A percentile compares a stretch with the other conserved stretches of the same genome.
Evolutionary conservation across 2,329 filamentous ascomycete species (phyloP).

Genomic region (Aspergillus flavus): DNA sequence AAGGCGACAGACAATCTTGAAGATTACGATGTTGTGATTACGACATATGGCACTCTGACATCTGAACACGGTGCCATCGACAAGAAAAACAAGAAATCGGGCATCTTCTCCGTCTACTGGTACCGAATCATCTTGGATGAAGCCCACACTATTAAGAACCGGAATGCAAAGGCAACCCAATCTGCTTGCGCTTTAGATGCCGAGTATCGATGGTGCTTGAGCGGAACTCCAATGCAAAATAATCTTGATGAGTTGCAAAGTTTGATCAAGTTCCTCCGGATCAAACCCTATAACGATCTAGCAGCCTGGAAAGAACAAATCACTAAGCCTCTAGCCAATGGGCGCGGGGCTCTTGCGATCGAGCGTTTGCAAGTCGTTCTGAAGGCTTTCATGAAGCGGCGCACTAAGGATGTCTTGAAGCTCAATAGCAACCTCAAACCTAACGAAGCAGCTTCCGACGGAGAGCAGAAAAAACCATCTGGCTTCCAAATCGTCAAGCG

Average conservation of each 20-base stretch:
- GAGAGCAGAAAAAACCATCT: slow-evolving; percentile 51
- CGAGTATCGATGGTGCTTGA: slow-evolving; percentile 93
- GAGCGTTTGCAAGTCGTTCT: slow-evolving; percentile 80
- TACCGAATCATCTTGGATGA: slow-evolving; percentile 95
- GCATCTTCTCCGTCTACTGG: slow-evolving; percentile 91
- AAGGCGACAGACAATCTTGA: slow-evolving; percentile 77
- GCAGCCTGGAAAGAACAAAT: slow-evolving; percentile 90
- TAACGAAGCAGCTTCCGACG: slow-evolving; percentile 61
- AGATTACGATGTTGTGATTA: slow-evolving; percentile 91
- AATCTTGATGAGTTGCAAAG: slow-evolving; percentile 96
- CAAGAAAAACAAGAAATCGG: slow-evolving; percentile 66
- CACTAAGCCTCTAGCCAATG: slow-evolving; percentile 83
- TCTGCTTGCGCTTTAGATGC: slow-evolving; percentile 83
- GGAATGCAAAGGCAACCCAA: slow-evolving; percentile 92
- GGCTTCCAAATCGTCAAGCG: slow-evolving; percentile 91
- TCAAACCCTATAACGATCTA: slow-evolving; percentile 87
- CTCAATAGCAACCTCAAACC: slow-evolving; percentile 79
- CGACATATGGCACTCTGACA: slow-evolving; percentile 92
- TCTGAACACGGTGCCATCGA: slow-evolving; percentile 80
- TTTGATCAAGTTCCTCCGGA: slow-evolving; percentile 86
- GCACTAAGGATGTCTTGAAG: slow-evolving; percentile 95
- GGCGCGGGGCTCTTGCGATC: slow-evolving; percentile 86
- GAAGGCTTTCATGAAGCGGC: slow-evolving; percentile 96
- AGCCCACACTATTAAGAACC: slow-evolving; percentile 97
- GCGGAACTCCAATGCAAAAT: slow-evolving; percentile 97